A percentile compares a stretch with the other conserved stretches of the same genome.
phyloP scores from a whole-genome alignment of 2,329 filamentous ascomycete species.

The Neospermospora avenae region DNA sequence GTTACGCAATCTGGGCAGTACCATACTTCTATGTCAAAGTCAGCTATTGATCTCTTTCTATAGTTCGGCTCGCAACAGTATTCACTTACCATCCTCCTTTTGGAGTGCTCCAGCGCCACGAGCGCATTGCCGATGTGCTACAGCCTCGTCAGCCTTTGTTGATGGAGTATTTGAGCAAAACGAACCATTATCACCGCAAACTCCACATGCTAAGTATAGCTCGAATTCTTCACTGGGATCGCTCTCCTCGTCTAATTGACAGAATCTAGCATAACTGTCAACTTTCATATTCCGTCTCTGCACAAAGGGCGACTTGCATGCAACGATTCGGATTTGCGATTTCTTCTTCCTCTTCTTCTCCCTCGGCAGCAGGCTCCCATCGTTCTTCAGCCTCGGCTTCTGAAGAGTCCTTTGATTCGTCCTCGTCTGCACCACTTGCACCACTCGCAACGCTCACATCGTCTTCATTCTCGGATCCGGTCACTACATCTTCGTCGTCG shows the following conservation, averaged over 20 bases:
- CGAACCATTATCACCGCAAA: conserved; percentile 82
- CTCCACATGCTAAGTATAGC: conserved; percentile 69
- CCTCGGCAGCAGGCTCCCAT: conserved; percentile 51
- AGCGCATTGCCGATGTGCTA: conserved; percentile 90
- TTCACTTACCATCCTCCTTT: conserved; percentile 59
- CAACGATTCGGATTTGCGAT: conserved; percentile 54
- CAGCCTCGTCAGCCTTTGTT: conserved; percentile 43
- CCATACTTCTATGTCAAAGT: conserved; percentile 52
- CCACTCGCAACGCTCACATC: conserved; percentile 31
- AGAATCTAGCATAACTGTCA: conserved; percentile 61
- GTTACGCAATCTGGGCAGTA: conserved; percentile 52
- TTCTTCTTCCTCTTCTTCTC: conserved; percentile 55
- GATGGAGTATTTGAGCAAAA: conserved; percentile 31
- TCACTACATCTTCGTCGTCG: conserved; percentile 39
- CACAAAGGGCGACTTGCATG: conserved; percentile 51
- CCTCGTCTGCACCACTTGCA: conserved; percentile 39
- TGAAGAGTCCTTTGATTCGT: conserved; percentile 54
- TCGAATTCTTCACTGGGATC: conserved; percentile 81
- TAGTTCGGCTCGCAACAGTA: conserved; percentile 3
- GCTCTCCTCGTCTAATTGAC: conserved; percentile 76
- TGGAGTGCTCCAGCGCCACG: conserved; percentile 63
- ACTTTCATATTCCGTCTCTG: neutral
- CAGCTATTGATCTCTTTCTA: conserved; percentile 3
- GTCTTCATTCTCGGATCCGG: conserved; percentile 28
- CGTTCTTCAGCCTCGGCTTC: conserved; percentile 57